Evolutionary conservation across 208 protist genomes (phyloP).

Genomic region (Leishmania tropica): DNA sequence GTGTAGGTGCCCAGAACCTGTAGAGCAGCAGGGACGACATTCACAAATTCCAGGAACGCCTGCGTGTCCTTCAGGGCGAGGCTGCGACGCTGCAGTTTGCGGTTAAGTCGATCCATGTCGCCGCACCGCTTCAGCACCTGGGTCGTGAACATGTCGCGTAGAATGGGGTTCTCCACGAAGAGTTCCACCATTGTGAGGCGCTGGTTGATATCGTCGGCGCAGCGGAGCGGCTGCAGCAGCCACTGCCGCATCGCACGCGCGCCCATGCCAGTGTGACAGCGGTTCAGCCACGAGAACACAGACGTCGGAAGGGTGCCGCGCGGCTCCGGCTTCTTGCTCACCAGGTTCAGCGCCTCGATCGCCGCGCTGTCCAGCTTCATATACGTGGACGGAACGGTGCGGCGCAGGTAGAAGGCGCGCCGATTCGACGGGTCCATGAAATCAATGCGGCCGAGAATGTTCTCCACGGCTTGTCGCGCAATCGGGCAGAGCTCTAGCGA

Average conservation of each 20-base stretch:
- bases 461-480: conserved; percentile 66
- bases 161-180: conserved; percentile 86
- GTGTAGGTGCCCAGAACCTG: conserved; percentile 71
- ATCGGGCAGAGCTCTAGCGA: conserved; percentile 43
- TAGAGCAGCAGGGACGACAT: conserved; percentile 64
- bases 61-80: conserved; percentile 89
- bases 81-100: conserved; percentile 88
- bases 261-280: conserved; percentile 97
- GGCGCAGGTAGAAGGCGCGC: conserved; percentile 79
- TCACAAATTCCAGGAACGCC: conserved; percentile 84
- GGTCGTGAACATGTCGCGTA: conserved; percentile 81
- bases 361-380: conserved; percentile 95
- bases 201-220: conserved; percentile 91
- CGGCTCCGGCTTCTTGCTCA: conserved; percentile 85
- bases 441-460: conserved; percentile 67
- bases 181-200: conserved; percentile 94
- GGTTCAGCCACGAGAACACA: conserved; percentile 95
- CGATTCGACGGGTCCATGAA: conserved; percentile 72
- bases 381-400: conserved; percentile 83
- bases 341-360: conserved; percentile 91
- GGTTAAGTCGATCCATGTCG: conserved; percentile 94
- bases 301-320: conserved; percentile 71
- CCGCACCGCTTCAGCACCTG: conserved; percentile 91
- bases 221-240: conserved; percentile 97
- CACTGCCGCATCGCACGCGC: conserved; percentile 96